Evolutionary conservation across 2,329 filamentous ascomycete species (phyloP), one percentile per base, ranked within the genome.

Genomic region (Neofusicoccum ribis): DNA sequence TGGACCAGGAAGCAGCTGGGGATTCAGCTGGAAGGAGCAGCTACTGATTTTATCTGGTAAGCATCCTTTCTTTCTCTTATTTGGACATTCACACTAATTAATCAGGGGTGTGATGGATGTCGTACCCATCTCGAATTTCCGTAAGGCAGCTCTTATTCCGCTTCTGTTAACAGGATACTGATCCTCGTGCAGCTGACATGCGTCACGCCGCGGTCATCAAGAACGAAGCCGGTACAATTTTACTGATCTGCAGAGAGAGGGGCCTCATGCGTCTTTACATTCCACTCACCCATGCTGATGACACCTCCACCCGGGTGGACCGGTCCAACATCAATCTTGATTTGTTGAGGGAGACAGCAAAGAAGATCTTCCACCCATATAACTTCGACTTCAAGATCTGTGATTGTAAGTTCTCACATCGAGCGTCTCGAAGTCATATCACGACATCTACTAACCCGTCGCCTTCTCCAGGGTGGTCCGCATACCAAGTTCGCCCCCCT

Each of bases 401-500:
- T 36, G 52, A 56, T 20, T 56, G 52, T 56, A 43, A 3, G 52
- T n/a, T 14, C 11, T 14, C 27, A 5, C 17, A 1, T 12, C 8
- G 12, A 4, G 5, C n/a, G 4, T 4, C 8, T 39, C 17, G 12
- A 1, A 3, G 1, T 12, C n/a, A 12, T 1, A 52, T 17, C 3
- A 9, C 27, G 27, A 8, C 6, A n/a, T 20, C 43, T 12, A 52
- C 36, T 27, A 12, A 27, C 36, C 17, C 8, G 1, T 50, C 31
- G 7, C 14, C 23, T 15, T 81, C 83, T 63, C 87, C 85, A 81
- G 89, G 89, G 88, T 92, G 91, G 78, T 89, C 88, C 51, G 86
- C 88, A 47, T 92, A 91, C 74, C 84, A 88, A 69, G 88, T 91
- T 65, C 27, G 27, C 7, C 27, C 27, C 27, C 5, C 6, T 31